A percentile compares a stretch with the other conserved stretches of the same genome.
phyloP scores from a whole-genome alignment of 1,284 basidiomycete species.

The Microbotryum saponariae region DNA sequence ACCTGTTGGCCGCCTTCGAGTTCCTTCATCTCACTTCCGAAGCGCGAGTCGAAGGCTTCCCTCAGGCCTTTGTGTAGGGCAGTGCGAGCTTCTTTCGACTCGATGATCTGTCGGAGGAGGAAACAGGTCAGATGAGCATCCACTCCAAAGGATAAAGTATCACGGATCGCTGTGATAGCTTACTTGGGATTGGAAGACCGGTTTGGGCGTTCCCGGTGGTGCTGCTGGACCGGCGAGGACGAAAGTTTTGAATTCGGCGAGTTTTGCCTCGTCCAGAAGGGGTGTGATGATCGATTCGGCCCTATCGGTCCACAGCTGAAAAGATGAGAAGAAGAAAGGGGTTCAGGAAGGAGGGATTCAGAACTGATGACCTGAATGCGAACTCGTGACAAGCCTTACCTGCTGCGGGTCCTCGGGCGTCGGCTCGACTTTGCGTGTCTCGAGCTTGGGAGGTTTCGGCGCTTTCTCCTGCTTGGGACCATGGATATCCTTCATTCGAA shows the following conservation, averaged over 20 bases:
- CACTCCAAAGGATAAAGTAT: background rate
- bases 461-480: constrained; percentile 44
- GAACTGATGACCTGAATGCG: background rate
- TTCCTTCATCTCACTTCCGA: constrained; percentile 69
- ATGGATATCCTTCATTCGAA: constrained; percentile 67
- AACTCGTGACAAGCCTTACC: background rate
- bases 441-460: constrained; percentile 6
- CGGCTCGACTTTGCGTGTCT: background rate
- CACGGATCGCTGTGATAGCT: background rate
- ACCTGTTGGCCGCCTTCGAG: constrained; percentile 12
- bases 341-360: too few relatives aligned
- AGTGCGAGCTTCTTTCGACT: constrained; percentile 70
- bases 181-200: constrained; percentile 8
- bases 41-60: constrained; percentile 68
- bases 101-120: constrained; percentile 56
- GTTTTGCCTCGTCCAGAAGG: constrained; percentile 6
- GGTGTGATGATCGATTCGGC: constrained; percentile 2
- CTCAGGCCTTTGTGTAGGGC: constrained; percentile 74
- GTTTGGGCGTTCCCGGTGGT: constrained; percentile 1
- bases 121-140: background rate
- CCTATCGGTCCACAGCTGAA: constrained; percentile 11
- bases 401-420: background rate
- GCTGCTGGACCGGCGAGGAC: constrained; percentile 8
- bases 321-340: background rate
- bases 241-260: constrained; percentile 19